These are phyloP conservation scores for Amphichorda felina DNA, from an alignment of 2,329 filamentous ascomycete species.

Conservation along the genomic window DNA sequence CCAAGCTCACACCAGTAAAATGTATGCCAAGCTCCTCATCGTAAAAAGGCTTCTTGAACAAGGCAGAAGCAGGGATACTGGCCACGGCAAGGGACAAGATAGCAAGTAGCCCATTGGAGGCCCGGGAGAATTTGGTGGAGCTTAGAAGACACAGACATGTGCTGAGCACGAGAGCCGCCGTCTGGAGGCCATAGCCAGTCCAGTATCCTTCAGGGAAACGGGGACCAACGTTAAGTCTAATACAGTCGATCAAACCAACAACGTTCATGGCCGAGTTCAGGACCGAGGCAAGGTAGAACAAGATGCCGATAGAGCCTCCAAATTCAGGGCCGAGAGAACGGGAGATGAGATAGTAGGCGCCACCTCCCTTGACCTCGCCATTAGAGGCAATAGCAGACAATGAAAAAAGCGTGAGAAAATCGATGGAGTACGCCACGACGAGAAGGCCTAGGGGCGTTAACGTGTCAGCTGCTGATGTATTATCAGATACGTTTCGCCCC, in stretches of 20 bases:
- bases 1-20: conserved; percentile 65
- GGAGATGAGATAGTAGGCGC: conserved; percentile 82
- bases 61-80: conserved; percentile 71
- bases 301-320: conserved; percentile 74
- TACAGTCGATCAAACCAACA: conserved; percentile 74
- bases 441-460: conserved; percentile 48
- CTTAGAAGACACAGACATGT: conserved; percentile 68
- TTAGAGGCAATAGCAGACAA: conserved; percentile 85
- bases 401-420: conserved; percentile 75
- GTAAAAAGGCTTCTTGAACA: conserved; percentile 56
- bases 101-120: conserved; percentile 64
- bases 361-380: conserved; percentile 76
- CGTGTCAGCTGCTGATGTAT: neutral
- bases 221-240: conserved; percentile 61
- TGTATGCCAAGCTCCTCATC: conserved; percentile 50
- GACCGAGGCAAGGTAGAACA: conserved; percentile 84
- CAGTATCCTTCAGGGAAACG: conserved; percentile 61
- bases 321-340: conserved; percentile 79
- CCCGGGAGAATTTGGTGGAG: conserved; percentile 67
- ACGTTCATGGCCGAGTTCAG: conserved; percentile 83
- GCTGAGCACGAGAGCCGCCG: conserved; percentile 57
- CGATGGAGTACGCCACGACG: conserved; percentile 63
- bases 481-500: neutral
- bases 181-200: conserved; percentile 67
- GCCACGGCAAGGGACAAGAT: conserved; percentile 62